These are phyloP conservation scores for Oxytropis ochrocephala DNA, from an alignment of 306 rosid species.

Conservation along the genomic window DNA sequence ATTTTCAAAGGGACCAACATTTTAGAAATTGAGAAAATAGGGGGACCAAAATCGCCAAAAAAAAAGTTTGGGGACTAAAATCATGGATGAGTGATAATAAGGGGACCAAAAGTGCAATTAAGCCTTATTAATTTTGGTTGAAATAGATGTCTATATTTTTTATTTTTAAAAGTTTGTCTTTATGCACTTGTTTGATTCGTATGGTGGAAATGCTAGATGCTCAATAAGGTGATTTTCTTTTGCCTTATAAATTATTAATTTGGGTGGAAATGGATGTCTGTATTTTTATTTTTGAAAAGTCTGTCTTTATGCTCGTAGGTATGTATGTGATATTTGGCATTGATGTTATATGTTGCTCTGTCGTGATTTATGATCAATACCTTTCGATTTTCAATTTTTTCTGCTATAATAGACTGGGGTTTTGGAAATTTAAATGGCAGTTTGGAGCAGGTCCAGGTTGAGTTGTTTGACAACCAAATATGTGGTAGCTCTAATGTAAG, in stretches of 20 bases:
- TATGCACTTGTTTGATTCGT: slow-evolving; percentile 43
- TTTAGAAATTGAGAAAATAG: too few species aligned
- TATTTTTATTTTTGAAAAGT: not conserved
- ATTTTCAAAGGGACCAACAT: too few species aligned
- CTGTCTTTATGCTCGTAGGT: not conserved
- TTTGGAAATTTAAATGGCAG: slow-evolving; percentile 96
- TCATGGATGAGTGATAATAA: too few species aligned
- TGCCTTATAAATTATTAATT: not conserved
- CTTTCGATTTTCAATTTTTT: slow-evolving; percentile 18
- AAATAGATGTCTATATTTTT: not conserved
- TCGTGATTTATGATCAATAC: slow-evolving; percentile 8
- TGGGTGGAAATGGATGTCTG: not conserved
- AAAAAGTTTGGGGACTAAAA: too few species aligned
- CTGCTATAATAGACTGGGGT: slow-evolving; percentile 55
- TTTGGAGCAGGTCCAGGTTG: slow-evolving; percentile 99
- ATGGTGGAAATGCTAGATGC: slow-evolving; percentile 32
- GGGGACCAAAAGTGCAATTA: too few species aligned
- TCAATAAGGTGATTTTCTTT: slow-evolving; percentile 23
- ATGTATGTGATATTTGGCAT: not conserved
- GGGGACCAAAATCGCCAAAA: too few species aligned
- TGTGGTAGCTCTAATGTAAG: slow-evolving; percentile 70
- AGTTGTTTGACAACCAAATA: slow-evolving; percentile 70
- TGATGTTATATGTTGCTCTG: not conserved
- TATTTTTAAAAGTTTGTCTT: not conserved
- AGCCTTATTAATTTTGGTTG: not conserved